Evolutionary conservation across 2,329 filamentous ascomycete genomes (phyloP).

Genomic region (Apiospora kogelbergensis): DNA sequence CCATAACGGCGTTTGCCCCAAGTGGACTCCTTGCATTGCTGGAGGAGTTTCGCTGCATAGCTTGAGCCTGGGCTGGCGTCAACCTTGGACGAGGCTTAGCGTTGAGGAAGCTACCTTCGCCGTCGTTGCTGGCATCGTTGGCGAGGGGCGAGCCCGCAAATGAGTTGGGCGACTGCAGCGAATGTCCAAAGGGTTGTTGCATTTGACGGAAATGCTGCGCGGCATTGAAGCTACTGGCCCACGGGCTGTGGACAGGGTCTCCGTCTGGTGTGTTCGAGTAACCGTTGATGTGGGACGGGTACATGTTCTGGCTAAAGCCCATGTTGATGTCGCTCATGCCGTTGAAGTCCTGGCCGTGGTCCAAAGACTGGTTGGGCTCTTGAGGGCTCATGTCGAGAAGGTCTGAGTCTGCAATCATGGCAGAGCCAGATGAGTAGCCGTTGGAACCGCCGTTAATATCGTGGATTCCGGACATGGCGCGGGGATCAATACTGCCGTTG

Average conservation of each 20-base stretch:
- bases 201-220: slow-evolving; percentile 74
- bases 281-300: slow-evolving; percentile 69
- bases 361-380: slow-evolving; percentile 50
- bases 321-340: slow-evolving; percentile 58
- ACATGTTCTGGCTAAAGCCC: slow-evolving; percentile 55
- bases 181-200: slow-evolving; percentile 56
- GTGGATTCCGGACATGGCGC: slow-evolving; percentile 55
- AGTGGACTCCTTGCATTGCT: slow-evolving; percentile 73
- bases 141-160: slow-evolving; percentile 52
- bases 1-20: slow-evolving; percentile 72
- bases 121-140: slow-evolving; percentile 46
- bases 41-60: slow-evolving; percentile 72
- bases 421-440: slow-evolving; percentile 75
- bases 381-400: slow-evolving; percentile 70
- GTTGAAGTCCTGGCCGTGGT: slow-evolving; percentile 56
- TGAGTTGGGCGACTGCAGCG: slow-evolving; percentile 52
- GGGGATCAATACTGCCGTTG: slow-evolving; percentile 73
- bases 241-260: slow-evolving; percentile 89
- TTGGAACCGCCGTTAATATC: slow-evolving; percentile 41
- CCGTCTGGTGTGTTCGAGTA: slow-evolving; percentile 93
- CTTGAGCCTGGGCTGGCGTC: slow-evolving; percentile 41
- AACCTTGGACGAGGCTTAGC: slow-evolving; percentile 60
- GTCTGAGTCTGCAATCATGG: slow-evolving; percentile 85
- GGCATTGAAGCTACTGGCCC: slow-evolving; percentile 70
- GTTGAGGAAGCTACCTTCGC: slow-evolving; percentile 55